These are phyloP conservation scores for Trametes polyzona DNA, from an alignment of 1,284 basidiomycete genomes.

Conservation along the genomic window DNA sequence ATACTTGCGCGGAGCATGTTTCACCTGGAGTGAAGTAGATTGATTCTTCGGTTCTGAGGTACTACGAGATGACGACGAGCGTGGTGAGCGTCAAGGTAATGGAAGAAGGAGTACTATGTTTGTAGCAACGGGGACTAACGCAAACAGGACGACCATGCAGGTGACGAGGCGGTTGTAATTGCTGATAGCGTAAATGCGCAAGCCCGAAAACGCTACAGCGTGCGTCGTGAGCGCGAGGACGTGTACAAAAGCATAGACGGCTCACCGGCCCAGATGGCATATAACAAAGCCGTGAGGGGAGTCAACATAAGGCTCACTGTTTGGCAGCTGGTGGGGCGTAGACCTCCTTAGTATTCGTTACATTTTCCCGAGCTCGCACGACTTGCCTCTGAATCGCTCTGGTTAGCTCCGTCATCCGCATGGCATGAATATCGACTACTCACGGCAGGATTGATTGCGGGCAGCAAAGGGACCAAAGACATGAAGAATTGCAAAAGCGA, in stretches of 20 bases:
- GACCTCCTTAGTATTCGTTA: background rate
- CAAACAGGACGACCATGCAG: constrained; percentile 8
- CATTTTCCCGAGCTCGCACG: background rate
- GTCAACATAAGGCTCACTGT: constrained; percentile 2
- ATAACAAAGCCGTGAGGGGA: constrained; percentile 6
- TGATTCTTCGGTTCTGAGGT: background rate
- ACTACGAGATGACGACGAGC: background rate
- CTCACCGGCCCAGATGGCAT: constrained; percentile 22
- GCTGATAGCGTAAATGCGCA: constrained; percentile 23
- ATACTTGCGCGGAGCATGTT: no score
- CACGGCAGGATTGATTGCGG: constrained; percentile 2
- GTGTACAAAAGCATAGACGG: background rate
- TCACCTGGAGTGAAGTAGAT: no score
- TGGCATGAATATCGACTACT: background rate
- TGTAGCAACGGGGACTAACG: constrained; percentile 17
- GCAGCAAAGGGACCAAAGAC: constrained; percentile 18
- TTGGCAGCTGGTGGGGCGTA: background rate
- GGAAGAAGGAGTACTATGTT: constrained; percentile 6
- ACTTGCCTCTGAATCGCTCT: constrained; percentile 8
- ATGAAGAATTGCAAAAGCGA: constrained; percentile 12
- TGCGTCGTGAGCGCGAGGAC: no score
- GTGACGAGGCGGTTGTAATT: constrained; percentile 5
- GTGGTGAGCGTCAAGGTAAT: background rate
- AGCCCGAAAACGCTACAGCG: constrained; percentile 20
- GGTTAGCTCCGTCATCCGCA: background rate